Conservation (phyloP, 257 asterid species). For the Eucommia ulmoides region DNA sequence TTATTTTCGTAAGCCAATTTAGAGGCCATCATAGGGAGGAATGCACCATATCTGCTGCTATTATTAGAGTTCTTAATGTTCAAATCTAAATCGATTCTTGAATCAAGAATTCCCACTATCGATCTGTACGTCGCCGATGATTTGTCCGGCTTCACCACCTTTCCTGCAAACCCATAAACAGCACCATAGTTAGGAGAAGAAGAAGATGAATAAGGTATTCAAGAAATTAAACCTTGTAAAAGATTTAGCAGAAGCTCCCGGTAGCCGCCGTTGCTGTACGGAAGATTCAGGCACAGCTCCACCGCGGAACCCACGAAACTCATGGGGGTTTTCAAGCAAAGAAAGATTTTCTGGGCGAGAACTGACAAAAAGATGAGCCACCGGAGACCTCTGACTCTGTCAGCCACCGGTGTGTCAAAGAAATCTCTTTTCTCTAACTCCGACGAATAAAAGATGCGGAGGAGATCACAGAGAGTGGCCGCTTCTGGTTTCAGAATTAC, state of each 20-base stretch:
- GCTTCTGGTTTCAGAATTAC: too few species aligned
- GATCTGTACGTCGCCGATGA: background rate
- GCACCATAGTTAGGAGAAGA: background rate
- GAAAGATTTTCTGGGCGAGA: background rate
- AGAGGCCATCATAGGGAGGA: background rate
- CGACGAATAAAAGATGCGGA: constrained; percentile 27
- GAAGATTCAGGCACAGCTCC: background rate
- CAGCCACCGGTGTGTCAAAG: constrained; percentile 12
- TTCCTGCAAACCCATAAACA: background rate
- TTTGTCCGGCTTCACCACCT: background rate
- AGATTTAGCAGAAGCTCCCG: background rate
- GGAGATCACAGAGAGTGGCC: constrained; percentile 31
- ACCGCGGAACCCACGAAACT: background rate
- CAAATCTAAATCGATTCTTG: background rate
- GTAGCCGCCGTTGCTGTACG: background rate
- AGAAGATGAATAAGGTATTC: too few species aligned
- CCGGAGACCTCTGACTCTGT: constrained; percentile 9
- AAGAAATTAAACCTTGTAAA: background rate
- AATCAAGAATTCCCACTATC: background rate
- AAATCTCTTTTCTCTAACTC: constrained; percentile 24
- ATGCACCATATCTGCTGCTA: background rate
- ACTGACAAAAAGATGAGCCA: background rate
- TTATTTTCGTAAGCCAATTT: background rate
- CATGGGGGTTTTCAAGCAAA: background rate
- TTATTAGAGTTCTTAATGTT: background rate